phyloP scores from a whole-genome alignment of 148 eudicot genomes.

The Camellia granthamiana region DNA sequence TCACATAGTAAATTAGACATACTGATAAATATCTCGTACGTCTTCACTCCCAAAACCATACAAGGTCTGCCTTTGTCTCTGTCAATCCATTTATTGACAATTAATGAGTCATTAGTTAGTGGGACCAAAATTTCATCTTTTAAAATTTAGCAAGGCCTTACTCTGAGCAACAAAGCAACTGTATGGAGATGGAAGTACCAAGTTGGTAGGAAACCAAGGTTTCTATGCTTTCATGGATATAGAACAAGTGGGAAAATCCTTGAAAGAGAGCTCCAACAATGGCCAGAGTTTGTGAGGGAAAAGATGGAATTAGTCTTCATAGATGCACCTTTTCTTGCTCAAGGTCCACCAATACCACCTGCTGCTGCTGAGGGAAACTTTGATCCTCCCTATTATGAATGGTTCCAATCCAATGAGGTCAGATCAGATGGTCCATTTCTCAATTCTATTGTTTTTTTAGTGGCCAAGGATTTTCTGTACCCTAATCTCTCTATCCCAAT shows the following conservation, averaged over 20 bases:
- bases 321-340: slow-evolving; percentile 25
- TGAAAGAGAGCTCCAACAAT: slow-evolving; percentile 1
- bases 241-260: slow-evolving; percentile 25
- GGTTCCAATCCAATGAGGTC: slow-evolving; percentile 19
- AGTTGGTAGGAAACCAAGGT: slow-evolving; percentile 17
- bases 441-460: background rate
- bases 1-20: too few species aligned
- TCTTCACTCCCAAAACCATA: too few species aligned
- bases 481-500: too few species aligned
- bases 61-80: too few species aligned
- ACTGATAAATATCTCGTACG: too few species aligned
- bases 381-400: slow-evolving; percentile 31
- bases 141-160: too few species aligned
- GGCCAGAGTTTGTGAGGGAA: slow-evolving; percentile 24
- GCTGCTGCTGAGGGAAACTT: slow-evolving; percentile 8
- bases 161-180: too few species aligned
- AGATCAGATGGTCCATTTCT: background rate
- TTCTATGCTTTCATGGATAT: slow-evolving; percentile 32
- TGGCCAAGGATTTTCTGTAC: too few species aligned
- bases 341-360: too few species aligned
- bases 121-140: too few species aligned
- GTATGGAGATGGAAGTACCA: background rate
- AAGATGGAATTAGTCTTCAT: slow-evolving; percentile 30
- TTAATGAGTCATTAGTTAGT: too few species aligned
- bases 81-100: too few species aligned